Conservation (phyloP, 2,329 filamentous ascomycete species). For the Xylariaceae sp. region DNA sequence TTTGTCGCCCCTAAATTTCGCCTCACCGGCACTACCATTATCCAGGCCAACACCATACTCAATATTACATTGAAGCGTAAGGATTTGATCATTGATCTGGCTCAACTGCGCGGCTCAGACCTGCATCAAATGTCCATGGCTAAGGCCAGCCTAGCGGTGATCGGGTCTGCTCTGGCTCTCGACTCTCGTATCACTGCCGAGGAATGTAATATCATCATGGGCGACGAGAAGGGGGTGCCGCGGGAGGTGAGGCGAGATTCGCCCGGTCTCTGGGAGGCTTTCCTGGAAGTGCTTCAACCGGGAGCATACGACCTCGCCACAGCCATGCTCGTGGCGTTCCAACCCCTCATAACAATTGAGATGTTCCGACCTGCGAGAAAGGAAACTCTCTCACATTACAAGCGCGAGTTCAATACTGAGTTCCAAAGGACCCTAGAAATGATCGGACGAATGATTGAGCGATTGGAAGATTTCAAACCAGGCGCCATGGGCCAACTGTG, state of each 20-base stretch:
- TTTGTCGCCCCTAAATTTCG: conserved; percentile 46
- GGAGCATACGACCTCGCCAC: conserved; percentile 70
- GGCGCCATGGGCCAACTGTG: conserved; percentile 68
- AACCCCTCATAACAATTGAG: conserved; percentile 71
- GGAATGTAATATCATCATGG: conserved; percentile 64
- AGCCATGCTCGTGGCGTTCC: conserved; percentile 66
- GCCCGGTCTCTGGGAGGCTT: conserved; percentile 72
- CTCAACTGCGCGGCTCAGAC: conserved; percentile 44
- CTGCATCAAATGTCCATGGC: conserved; percentile 49
- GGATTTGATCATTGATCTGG: conserved; percentile 54
- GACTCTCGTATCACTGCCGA: conserved; percentile 67
- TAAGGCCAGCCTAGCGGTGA: conserved; percentile 57
- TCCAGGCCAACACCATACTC: conserved; percentile 62
- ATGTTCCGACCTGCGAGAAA: conserved; percentile 58
- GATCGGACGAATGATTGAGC: conserved; percentile 72
- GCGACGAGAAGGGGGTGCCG: conserved; percentile 54
- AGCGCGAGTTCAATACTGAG: conserved; percentile 72
- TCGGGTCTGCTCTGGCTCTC: conserved; percentile 63
- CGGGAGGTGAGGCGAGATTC: conserved; percentile 68
- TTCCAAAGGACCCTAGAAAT: conserved; percentile 53
- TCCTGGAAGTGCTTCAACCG: conserved; percentile 63
- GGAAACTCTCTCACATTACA: conserved; percentile 38
- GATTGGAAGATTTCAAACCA: conserved; percentile 71
- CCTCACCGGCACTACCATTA: conserved; percentile 50
- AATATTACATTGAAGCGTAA: conserved; percentile 62